Percentiles rank a stretch among this genome's conserved stretches.
These are phyloP conservation scores for Dysphania ambrosioides DNA, from an alignment of 148 eudicot species.

Conservation along the genomic window DNA sequence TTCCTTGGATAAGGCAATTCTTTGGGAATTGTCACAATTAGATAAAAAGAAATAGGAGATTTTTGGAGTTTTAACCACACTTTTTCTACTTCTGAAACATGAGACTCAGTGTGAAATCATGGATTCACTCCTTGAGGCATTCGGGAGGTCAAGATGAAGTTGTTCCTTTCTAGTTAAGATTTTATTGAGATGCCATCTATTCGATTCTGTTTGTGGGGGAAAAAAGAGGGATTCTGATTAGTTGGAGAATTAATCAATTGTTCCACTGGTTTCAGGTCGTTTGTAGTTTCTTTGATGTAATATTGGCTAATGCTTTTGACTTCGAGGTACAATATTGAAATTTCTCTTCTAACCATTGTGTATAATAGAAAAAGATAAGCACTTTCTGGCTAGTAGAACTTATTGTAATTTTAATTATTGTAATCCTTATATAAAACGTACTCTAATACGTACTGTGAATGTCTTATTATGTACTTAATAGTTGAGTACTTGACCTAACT, in stretches of 20 bases:
- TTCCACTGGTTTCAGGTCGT: not conserved
- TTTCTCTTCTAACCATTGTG: not conserved
- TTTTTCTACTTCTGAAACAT: not conserved
- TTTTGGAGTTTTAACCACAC: not conserved
- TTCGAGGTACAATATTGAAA: not conserved
- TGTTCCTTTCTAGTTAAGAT: not conserved
- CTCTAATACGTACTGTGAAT: not conserved
- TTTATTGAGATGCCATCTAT: not conserved
- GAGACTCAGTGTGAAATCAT: not conserved
- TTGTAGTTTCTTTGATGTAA: not conserved
- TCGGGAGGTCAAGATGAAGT: not conserved
- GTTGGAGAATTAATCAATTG: not conserved
- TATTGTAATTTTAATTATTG: not conserved
- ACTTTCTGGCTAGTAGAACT: not conserved
- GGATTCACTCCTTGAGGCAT: not conserved
- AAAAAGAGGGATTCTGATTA: not conserved
- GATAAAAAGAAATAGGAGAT: not conserved
- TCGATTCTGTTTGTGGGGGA: not conserved
- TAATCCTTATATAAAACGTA: not conserved
- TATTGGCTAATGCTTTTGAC: not conserved
- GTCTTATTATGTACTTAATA: not conserved
- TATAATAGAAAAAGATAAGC: not conserved
- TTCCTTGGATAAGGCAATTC: not conserved
- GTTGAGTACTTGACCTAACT: not conserved
- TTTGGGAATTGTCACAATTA: not conserved